These are phyloP conservation scores for Mycena chlorophos DNA, from an alignment of 768 basidiomycete species.

Conservation along the genomic window DNA sequence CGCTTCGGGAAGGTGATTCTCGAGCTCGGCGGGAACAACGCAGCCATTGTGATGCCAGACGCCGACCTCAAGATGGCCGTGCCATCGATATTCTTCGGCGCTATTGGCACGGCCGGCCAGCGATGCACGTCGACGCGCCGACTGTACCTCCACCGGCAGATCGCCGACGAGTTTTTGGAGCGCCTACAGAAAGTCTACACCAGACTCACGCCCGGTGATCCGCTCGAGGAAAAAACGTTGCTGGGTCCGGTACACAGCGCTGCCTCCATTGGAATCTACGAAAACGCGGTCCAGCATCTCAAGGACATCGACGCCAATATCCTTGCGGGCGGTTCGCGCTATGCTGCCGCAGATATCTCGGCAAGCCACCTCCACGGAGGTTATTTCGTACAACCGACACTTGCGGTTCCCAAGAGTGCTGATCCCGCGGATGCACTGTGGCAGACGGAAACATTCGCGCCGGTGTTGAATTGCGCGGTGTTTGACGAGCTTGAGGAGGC, in stretches of 20 bases:
- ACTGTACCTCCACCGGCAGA: slow-evolving; percentile 80
- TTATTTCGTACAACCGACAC: slow-evolving; percentile 88
- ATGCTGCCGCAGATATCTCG: slow-evolving; percentile 35
- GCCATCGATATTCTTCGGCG: slow-evolving; percentile 90
- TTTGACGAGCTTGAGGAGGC: slow-evolving; percentile 88
- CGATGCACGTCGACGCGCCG: slow-evolving; percentile 92
- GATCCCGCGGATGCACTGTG: slow-evolving; percentile 61
- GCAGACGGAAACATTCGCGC: slow-evolving; percentile 84
- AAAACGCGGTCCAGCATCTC: slow-evolving; percentile 59
- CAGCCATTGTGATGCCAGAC: slow-evolving; percentile 90
- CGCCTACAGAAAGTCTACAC: slow-evolving; percentile 74
- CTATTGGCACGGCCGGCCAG: slow-evolving; percentile 76
- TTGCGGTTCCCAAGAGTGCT: slow-evolving; percentile 65
- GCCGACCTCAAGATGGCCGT: slow-evolving; percentile 90
- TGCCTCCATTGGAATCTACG: slow-evolving; percentile 68
- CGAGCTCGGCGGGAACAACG: slow-evolving; percentile 95
- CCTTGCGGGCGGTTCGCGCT: slow-evolving; percentile 67
- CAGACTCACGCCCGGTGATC: slow-evolving; percentile 79
- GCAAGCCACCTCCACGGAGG: slow-evolving; percentile 57
- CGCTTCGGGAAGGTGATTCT: slow-evolving; percentile 89
- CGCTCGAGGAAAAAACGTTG: slow-evolving; percentile 68
- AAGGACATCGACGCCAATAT: slow-evolving; percentile 71
- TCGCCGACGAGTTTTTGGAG: slow-evolving; percentile 75
- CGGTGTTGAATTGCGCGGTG: slow-evolving; percentile 81
- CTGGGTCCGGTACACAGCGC: slow-evolving; percentile 84